Percentiles rank a stretch among this genome's conserved stretches.
Evolutionary conservation across 2,329 filamentous ascomycete genomes (phyloP).

Genomic region (Fusarium metavorans): DNA sequence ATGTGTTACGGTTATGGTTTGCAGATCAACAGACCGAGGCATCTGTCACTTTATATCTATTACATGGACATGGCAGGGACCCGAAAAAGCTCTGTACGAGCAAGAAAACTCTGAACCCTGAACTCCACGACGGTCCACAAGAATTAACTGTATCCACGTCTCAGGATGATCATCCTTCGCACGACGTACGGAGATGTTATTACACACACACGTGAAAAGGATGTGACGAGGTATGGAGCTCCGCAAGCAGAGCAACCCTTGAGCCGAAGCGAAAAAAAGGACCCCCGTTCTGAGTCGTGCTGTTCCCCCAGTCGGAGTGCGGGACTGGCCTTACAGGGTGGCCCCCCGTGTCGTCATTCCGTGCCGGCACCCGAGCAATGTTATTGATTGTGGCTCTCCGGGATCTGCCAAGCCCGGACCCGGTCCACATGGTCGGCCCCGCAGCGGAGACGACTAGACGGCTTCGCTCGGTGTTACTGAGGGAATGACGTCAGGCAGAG

Average conservation of each 20-base stretch:
- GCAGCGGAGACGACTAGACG: conserved; percentile 9
- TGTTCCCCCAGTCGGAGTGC: neutral
- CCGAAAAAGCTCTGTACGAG: neutral
- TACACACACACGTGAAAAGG: neutral
- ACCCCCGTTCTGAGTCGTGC: conserved; percentile 23
- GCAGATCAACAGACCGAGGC: neutral
- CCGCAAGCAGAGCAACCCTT: neutral
- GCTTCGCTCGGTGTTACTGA: conserved; percentile 39
- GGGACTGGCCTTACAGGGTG: neutral
- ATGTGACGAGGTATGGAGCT: neutral
- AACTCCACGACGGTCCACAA: conserved; percentile 23
- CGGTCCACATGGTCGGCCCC: conserved; percentile 13
- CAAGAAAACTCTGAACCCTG: conserved; percentile 13
- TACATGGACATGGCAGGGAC: neutral
- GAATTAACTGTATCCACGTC: conserved; percentile 21
- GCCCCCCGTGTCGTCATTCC: conserved; percentile 35
- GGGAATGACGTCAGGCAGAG: conserved; percentile 30
- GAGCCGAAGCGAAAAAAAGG: conserved; percentile 4
- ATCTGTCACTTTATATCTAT: conserved; percentile 27
- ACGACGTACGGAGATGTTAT: conserved; percentile 8
- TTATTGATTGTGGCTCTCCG: neutral
- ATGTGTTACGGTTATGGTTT: neutral
- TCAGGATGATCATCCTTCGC: conserved; percentile 35
- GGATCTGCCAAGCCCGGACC: conserved; percentile 41
- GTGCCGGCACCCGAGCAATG: conserved; percentile 35